Conservation (phyloP, 495 filamentous ascomycete genomes). For the Letharia columbiana region DNA sequence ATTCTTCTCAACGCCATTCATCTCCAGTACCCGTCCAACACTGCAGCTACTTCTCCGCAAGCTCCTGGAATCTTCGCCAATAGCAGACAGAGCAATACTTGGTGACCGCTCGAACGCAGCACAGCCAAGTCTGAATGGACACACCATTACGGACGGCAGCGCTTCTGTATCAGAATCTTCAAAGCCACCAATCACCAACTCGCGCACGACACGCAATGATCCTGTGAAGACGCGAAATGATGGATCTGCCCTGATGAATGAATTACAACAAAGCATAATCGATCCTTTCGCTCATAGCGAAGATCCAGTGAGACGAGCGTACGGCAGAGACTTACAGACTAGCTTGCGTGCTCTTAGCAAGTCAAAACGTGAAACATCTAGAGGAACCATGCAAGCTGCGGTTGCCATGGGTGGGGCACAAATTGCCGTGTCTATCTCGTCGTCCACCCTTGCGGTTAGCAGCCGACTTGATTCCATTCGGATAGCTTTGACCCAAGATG, state of each 20-base stretch:
- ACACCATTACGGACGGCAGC: not conserved
- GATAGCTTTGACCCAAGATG: constrained; percentile 25
- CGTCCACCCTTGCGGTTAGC: constrained; percentile 17
- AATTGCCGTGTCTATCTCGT: constrained; percentile 19
- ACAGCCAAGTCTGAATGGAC: not conserved
- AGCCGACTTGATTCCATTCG: constrained; percentile 23
- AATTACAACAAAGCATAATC: constrained; percentile 25
- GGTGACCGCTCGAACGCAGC: not conserved
- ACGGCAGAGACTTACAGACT: constrained; percentile 34
- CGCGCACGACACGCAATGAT: not conserved
- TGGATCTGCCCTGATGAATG: not conserved
- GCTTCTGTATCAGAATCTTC: constrained; percentile 4
- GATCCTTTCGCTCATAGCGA: constrained; percentile 27
- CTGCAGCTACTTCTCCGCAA: not conserved
- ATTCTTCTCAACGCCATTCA: not conserved
- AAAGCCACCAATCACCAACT: not conserved
- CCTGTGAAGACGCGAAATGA: not conserved
- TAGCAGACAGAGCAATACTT: not conserved
- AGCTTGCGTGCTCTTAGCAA: constrained; percentile 26
- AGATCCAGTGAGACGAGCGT: constrained; percentile 29
- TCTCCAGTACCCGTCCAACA: not conserved
- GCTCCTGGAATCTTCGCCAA: not conserved
- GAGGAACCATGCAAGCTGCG: not conserved
- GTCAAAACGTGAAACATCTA: not conserved
- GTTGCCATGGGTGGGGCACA: not conserved